Percentiles rank a stretch among this genome's conserved stretches.
phyloP scores from a whole-genome alignment of 805 yeast species.

The Metschnikowia borealis region DNA sequence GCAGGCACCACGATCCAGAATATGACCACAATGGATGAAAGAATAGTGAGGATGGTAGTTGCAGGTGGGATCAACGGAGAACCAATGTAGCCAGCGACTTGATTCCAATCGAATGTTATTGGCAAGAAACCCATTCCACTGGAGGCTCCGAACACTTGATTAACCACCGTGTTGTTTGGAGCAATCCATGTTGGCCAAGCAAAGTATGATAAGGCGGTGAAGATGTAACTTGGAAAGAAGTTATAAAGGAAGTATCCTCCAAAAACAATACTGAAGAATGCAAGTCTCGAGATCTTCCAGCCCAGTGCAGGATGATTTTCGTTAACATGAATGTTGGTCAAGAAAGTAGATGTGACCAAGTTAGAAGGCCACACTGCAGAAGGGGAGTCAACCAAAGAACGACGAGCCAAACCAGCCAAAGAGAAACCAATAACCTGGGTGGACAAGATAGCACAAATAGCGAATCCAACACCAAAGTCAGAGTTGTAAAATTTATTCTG shows the following conservation, averaged over 20 bases:
- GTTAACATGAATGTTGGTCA: constrained; percentile 48
- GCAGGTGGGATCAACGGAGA: constrained; percentile 66
- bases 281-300: constrained; percentile 44
- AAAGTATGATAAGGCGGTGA: constrained; percentile 55
- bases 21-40: constrained; percentile 28
- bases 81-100: constrained; percentile 51
- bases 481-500: constrained; percentile 45
- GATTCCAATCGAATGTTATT: constrained; percentile 66
- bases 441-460: constrained; percentile 47
- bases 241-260: constrained; percentile 13
- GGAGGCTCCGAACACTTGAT: constrained; percentile 59
- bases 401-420: constrained; percentile 58
- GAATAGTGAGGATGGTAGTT: constrained; percentile 43
- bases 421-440: constrained; percentile 67
- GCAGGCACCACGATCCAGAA: constrained; percentile 54
- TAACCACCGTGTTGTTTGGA: constrained; percentile 56
- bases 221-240: constrained; percentile 37
- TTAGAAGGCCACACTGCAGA: constrained; percentile 70
- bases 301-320: constrained; percentile 54
- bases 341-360: constrained; percentile 55
- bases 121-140: constrained; percentile 66
- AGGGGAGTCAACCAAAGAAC: constrained; percentile 58
- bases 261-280: constrained; percentile 16
- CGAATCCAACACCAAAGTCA: constrained; percentile 51
- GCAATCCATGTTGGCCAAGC: constrained; percentile 65